phyloP scores from a whole-genome alignment of 2,329 filamentous ascomycete genomes.

The Ceratocystiopsis brevicomis region DNA sequence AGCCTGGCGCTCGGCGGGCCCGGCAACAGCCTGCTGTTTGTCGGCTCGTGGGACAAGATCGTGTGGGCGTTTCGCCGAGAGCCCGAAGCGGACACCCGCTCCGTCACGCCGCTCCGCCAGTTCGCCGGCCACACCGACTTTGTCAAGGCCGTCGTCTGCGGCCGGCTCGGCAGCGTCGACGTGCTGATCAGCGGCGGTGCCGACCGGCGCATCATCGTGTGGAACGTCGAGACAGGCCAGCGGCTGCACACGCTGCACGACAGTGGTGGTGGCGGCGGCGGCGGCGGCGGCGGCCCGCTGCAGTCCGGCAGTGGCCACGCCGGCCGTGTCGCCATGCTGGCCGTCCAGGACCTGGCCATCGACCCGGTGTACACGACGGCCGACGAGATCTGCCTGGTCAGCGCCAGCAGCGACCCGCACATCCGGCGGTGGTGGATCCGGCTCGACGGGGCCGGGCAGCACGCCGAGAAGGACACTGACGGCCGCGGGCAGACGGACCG shows the following conservation, averaged over 20 bases:
- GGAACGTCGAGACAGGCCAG: conserved; percentile 51
- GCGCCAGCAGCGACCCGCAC: conserved; percentile 61
- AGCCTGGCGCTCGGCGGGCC: conserved; percentile 48
- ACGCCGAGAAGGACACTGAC: conserved; percentile 19
- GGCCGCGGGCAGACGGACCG: not conserved
- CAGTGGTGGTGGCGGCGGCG: not conserved
- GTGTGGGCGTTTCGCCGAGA: conserved; percentile 69
- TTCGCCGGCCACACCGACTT: conserved; percentile 67
- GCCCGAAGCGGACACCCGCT: conserved; percentile 21
- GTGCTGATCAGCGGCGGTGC: conserved; percentile 56
- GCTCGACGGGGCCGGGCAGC: conserved; percentile 31
- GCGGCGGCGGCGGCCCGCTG: not conserved
- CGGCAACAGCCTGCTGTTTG: conserved; percentile 46
- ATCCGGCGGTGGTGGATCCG: conserved; percentile 61
- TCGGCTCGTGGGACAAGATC: conserved; percentile 85
- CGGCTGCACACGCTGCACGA: conserved; percentile 64
- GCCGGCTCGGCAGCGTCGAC: conserved; percentile 40
- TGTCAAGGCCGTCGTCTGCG: conserved; percentile 59
- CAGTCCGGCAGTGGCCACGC: not conserved
- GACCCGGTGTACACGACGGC: conserved; percentile 43
- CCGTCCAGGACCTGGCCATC: conserved; percentile 59
- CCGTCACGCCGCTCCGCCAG: conserved; percentile 21
- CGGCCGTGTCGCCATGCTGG: conserved; percentile 43
- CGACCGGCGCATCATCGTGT: conserved; percentile 67
- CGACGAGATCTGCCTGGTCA: conserved; percentile 43